Conservation (phyloP, 164 flowering plant species). For the Stephania japonica region DNA sequence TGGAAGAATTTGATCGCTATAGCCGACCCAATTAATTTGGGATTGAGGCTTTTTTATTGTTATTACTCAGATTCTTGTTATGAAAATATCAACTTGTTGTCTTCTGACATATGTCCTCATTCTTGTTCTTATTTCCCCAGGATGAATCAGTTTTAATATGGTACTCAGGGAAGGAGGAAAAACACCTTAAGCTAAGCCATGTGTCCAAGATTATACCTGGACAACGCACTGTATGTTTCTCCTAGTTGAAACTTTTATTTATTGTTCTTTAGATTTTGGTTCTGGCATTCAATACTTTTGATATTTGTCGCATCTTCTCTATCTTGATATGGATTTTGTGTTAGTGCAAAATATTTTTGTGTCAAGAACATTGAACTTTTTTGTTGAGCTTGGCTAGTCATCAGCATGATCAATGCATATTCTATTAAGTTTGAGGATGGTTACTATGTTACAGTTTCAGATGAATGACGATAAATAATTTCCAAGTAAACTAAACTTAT, state of each 20-base stretch:
- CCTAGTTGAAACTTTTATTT: background rate
- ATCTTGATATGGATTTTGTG: background rate
- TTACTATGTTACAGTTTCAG: background rate
- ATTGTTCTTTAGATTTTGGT: background rate
- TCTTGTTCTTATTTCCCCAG: slow-evolving; percentile 37
- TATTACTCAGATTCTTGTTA: background rate
- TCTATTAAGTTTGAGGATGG: background rate
- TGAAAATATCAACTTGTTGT: background rate
- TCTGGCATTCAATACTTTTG: background rate
- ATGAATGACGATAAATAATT: background rate
- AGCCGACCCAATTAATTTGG: no score
- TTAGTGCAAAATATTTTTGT: background rate
- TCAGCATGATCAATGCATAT: background rate
- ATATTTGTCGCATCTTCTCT: background rate
- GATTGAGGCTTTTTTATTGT: background rate
- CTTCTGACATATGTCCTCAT: background rate
- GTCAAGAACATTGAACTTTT: background rate
- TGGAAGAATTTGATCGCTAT: no score
- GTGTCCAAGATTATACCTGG: slow-evolving; percentile 91
- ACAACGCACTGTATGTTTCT: slow-evolving; percentile 82
- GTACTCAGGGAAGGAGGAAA: slow-evolving; percentile 95
- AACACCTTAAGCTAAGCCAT: slow-evolving; percentile 81
- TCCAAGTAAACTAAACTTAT: background rate
- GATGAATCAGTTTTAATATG: slow-evolving; percentile 89
- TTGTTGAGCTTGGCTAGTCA: background rate